A percentile compares a stretch with the other conserved stretches of the same genome.
These are phyloP conservation scores for Alternaria gaisen DNA, from an alignment of 2,329 filamentous ascomycete species.

Conservation along the genomic window DNA sequence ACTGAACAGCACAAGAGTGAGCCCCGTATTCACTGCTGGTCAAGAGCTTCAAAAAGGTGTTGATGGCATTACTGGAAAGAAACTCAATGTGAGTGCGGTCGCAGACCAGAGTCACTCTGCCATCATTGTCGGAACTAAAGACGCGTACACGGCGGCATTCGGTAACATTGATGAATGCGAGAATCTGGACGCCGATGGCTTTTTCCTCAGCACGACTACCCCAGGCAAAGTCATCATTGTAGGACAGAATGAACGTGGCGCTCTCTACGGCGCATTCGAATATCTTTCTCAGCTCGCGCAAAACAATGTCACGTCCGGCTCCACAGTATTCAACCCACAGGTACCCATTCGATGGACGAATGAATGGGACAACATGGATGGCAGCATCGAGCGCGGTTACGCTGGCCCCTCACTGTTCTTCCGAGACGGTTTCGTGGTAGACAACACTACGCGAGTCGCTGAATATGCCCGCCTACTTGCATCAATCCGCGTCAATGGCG, in stretches of 20 bases:
- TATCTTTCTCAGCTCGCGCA: constrained; percentile 73
- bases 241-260: constrained; percentile 71
- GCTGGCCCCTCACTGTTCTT: constrained; percentile 76
- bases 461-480: constrained; percentile 73
- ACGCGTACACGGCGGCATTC: constrained; percentile 53
- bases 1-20: constrained; percentile 63
- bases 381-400: constrained; percentile 74
- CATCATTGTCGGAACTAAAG: constrained; percentile 61
- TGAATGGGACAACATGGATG: constrained; percentile 76
- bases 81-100: constrained; percentile 49
- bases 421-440: constrained; percentile 62
- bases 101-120: constrained; percentile 36
- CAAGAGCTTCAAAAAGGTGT: constrained; percentile 68
- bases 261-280: constrained; percentile 74
- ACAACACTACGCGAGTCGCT: constrained; percentile 66
- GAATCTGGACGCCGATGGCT: constrained; percentile 66
- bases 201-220: constrained; percentile 63
- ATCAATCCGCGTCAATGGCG: constrained; percentile 71
- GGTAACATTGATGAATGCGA: constrained; percentile 45
- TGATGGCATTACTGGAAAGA: constrained; percentile 63
- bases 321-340: constrained; percentile 64
- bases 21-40: constrained; percentile 68
- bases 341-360: constrained; percentile 74
- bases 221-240: constrained; percentile 64
- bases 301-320: constrained; percentile 60